Evolutionary conservation across 75 land plant species (phyloP).

Genomic region (Adiantum capillusveneris): DNA sequence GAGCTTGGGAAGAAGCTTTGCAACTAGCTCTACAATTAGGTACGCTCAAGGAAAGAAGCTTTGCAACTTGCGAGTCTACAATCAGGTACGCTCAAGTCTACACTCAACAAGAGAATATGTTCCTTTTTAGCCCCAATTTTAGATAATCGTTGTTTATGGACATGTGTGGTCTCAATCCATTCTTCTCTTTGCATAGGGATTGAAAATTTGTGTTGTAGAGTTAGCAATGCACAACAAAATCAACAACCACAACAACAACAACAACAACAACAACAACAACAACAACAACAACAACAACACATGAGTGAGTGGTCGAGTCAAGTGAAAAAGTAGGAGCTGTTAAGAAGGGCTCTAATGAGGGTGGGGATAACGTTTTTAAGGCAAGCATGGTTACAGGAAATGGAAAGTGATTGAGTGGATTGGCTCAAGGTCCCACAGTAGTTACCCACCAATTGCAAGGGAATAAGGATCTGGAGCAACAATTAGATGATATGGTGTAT

Average conservation of each 20-base stretch:
- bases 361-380: slow-evolving; percentile 3
- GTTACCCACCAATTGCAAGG: not conserved
- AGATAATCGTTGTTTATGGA: slow-evolving; percentile 27
- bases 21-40: no score
- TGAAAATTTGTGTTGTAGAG: slow-evolving; percentile 17
- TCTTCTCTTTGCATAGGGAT: slow-evolving; percentile 32
- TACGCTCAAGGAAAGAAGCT: slow-evolving; percentile 5
- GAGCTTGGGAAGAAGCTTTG: no score
- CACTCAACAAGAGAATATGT: slow-evolving; percentile 26
- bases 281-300: no score
- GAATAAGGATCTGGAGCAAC: not conserved
- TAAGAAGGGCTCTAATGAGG: slow-evolving; percentile 3
- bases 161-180: slow-evolving; percentile 21
- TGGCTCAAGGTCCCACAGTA: not conserved
- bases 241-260: not conserved
- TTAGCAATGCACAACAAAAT: slow-evolving; percentile 12
- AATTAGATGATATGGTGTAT: not conserved
- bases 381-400: slow-evolving; percentile 5
- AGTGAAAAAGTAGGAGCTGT: slow-evolving; percentile 8
- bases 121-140: slow-evolving; percentile 15
- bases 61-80: slow-evolving; percentile 7
- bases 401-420: slow-evolving; percentile 6
- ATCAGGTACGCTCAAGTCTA: slow-evolving; percentile 20
- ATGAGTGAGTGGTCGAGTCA: slow-evolving; percentile 14
- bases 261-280: no score